phyloP scores from a whole-genome alignment of 2,329 filamentous ascomycete genomes.

The Penicillium sp. region DNA sequence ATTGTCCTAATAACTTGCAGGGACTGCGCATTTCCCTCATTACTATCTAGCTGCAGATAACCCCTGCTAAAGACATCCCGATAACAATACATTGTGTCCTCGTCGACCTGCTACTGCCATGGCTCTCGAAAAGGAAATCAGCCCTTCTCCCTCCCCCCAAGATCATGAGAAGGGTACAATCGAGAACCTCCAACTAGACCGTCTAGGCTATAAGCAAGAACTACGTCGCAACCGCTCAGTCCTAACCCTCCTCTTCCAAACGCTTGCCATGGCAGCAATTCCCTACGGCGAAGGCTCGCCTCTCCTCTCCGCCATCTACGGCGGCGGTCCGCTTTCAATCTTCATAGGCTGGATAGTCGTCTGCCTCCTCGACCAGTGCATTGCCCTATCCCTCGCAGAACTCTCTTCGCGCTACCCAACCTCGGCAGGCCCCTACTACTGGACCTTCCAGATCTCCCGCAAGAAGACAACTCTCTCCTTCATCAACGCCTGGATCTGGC shows the following conservation, averaged over 20 bases:
- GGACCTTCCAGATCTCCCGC: constrained; percentile 50
- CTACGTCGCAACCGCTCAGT: constrained; percentile 59
- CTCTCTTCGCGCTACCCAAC: constrained; percentile 53
- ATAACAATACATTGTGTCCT: neutral
- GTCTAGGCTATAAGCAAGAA: constrained; percentile 59
- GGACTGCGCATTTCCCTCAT: neutral
- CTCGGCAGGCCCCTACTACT: constrained; percentile 54
- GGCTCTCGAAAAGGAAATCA: neutral
- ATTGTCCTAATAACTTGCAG: neutral
- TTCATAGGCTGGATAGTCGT: constrained; percentile 58
- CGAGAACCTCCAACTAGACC: constrained; percentile 32
- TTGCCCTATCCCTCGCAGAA: constrained; percentile 52
- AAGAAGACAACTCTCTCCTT: constrained; percentile 50
- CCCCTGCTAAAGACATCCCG: neutral
- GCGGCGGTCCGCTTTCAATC: constrained; percentile 52
- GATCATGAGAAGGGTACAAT: constrained; percentile 17
- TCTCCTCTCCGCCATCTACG: constrained; percentile 43
- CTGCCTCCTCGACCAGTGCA: constrained; percentile 52
- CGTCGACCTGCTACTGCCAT: neutral
- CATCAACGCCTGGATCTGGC: constrained; percentile 54
- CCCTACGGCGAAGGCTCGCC: constrained; percentile 50
- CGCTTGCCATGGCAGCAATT: constrained; percentile 59
- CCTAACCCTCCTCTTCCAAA: constrained; percentile 60
- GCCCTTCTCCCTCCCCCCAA: neutral
- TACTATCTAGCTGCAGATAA: neutral